Percentiles rank a stretch among this genome's conserved stretches.
These are phyloP conservation scores for Aspergillus sp. DNA, from an alignment of 2,329 filamentous ascomycete species.

Conservation along the genomic window DNA sequence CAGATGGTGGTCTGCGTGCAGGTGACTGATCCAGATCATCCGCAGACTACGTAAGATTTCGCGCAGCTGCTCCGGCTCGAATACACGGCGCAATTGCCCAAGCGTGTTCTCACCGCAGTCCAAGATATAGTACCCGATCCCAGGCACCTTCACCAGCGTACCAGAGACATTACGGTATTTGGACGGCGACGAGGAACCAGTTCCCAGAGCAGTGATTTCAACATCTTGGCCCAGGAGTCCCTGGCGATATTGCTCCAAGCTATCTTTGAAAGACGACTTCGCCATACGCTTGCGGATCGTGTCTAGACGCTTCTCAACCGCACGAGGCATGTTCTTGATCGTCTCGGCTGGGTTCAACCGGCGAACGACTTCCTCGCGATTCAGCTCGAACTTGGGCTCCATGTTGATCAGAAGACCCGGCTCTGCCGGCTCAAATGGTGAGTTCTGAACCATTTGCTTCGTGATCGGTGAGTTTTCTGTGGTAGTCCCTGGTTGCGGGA, in stretches of 20 bases:
- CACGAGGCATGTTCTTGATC: constrained; percentile 18
- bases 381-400: constrained; percentile 38
- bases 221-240: constrained; percentile 65
- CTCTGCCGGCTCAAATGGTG: constrained; percentile 28
- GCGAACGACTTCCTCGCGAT: constrained; percentile 22
- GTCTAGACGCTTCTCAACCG: constrained; percentile 23
- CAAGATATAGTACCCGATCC: constrained; percentile 77
- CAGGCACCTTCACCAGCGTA: constrained; percentile 75
- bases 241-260: constrained; percentile 42
- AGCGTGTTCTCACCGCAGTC: constrained; percentile 90
- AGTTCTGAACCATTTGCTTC: constrained; percentile 7
- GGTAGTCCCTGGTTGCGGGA: constrained; percentile 31
- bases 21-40: constrained; percentile 85
- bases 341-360: constrained; percentile 18
- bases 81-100: constrained; percentile 73
- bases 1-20: constrained; percentile 93
- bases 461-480: constrained; percentile 9
- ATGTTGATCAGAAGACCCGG: constrained; percentile 38
- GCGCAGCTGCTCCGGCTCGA: constrained; percentile 54
- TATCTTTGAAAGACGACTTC: constrained; percentile 24
- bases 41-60: constrained; percentile 71
- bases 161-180: constrained; percentile 93
- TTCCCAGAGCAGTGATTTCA: constrained; percentile 81
- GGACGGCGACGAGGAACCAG: constrained; percentile 80
- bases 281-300: constrained; percentile 20